phyloP scores from a whole-genome alignment of 306 rosid species.

The Quercus ilex region DNA sequence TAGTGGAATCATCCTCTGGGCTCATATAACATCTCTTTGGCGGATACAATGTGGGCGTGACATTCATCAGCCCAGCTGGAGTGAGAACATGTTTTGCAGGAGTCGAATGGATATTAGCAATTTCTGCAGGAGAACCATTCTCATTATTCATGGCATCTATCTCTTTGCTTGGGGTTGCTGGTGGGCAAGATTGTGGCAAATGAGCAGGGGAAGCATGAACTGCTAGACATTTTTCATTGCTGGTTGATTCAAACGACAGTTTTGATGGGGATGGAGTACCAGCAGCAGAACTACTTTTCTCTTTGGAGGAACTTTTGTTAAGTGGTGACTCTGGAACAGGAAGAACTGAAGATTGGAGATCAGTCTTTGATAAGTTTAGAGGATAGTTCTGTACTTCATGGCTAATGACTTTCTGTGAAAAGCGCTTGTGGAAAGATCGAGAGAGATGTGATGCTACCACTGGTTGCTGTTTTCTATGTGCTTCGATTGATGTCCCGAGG shows the following conservation, averaged over 20 bases:
- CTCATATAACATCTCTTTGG: slow-evolving; percentile 58
- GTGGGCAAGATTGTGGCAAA: slow-evolving; percentile 7
- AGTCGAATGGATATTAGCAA: slow-evolving; percentile 28
- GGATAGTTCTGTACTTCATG: slow-evolving; percentile 11
- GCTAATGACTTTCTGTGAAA: slow-evolving; percentile 34
- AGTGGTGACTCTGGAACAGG: slow-evolving; percentile 26
- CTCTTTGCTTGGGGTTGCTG: slow-evolving; percentile 47
- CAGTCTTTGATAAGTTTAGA: slow-evolving; percentile 2
- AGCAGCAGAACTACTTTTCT: slow-evolving; percentile 17
- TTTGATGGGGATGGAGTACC: slow-evolving; percentile 13
- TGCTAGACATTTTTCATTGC: slow-evolving; percentile 1
- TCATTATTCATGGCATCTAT: slow-evolving; percentile 22
- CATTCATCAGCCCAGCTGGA: slow-evolving; percentile 57
- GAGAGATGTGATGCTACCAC: slow-evolving; percentile 48
- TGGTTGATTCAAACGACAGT: slow-evolving; percentile 9
- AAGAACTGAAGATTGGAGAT: slow-evolving; percentile 14
- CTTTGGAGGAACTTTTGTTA: neutral
- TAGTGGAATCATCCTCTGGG: slow-evolving; percentile 37
- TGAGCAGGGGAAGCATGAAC: slow-evolving; percentile 17
- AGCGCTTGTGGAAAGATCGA: slow-evolving; percentile 39
- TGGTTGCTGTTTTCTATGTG: slow-evolving; percentile 26
- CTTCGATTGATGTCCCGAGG: slow-evolving; percentile 20
- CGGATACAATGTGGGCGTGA: slow-evolving; percentile 50
- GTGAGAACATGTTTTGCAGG: slow-evolving; percentile 55
- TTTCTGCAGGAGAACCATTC: slow-evolving; percentile 15